Conservation (phyloP, 169 alveolate genomes). For the Plasmodium gallinaceum region DNA sequence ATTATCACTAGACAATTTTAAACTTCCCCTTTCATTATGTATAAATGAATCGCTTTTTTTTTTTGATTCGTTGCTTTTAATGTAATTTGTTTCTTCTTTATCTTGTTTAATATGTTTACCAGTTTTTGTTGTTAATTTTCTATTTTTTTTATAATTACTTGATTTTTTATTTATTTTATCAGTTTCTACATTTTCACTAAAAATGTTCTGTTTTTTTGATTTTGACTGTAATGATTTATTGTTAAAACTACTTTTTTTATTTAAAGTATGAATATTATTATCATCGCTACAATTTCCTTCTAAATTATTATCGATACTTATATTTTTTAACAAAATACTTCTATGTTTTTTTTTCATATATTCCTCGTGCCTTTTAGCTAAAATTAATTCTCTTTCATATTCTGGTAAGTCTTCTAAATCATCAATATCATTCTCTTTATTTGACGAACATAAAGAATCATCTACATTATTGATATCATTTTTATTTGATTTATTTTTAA, state of each 20-base stretch:
- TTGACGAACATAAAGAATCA: not conserved
- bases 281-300: conserved; percentile 5
- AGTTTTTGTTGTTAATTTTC: not conserved
- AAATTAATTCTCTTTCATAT: conserved; percentile 81
- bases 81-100: not conserved
- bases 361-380: conserved; percentile 87
- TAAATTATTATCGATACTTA: conserved; percentile 12
- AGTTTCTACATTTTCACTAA: not conserved
- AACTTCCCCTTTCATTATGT: not conserved
- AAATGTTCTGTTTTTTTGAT: not conserved
- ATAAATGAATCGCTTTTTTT: not conserved
- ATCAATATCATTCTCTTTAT: conserved; percentile 16
- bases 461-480: conserved; percentile 1
- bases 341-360: conserved; percentile 72
- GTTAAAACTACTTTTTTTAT: conserved; percentile 6
- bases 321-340: conserved; percentile 49
- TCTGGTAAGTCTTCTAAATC: conserved; percentile 80
- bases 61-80: not conserved
- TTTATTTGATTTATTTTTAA: not conserved
- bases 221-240: conserved; percentile 5
- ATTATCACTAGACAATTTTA: not conserved
- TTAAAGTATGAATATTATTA: not conserved
- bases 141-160: not conserved
- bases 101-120: not conserved
- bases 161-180: not conserved